Evolutionary conservation across 169 alveolate species (phyloP), one percentile per base, ranked within the genome.

Genomic region (Plasmodium billcollinsi): DNA sequence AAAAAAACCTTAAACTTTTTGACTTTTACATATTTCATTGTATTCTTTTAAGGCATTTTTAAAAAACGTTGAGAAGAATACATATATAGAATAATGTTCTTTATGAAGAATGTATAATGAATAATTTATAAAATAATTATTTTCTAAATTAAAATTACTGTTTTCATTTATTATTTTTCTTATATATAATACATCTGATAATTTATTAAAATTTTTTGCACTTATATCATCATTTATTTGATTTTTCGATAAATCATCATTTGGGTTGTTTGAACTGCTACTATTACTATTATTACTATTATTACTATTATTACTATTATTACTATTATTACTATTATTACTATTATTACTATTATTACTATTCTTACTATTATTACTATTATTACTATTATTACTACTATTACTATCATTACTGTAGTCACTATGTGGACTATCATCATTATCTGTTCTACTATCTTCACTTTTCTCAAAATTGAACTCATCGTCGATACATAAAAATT

Each of bases 41-140:
- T 66, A 78, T 71, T 78, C 89, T 61, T 78, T 78, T 26, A 78
- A 59, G 21, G 66, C 89, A 56, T 76, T 76, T 76, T 76, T 76
- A 49, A 76, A 76, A 29, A 76, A 76, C 11, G 89, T 63, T 11
- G 89, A 76, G 18, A 76, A 76, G 66, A 76, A 76, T 15, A 76
- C 89, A 69, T 76, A 76, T 18, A 76, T 76, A 18, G 89, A 76
- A 76, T 76, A 76, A 70, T 76, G 74, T 58, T 76, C 89, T 58
- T 76, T 76, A 29, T 76, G 89, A 49, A 76, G 76, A 39, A 76
- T 76, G 45, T 76, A 66, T 54, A 76, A 58, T 11, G 89, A 76
- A 58, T 76, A 76, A 47, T 76, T 76, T 49, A 76, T 58, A 50
- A 76, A 78, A 45, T 78, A 78, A 26, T 78, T 78, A 52, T 78